Percentiles rank a stretch among this genome's conserved stretches.
These are phyloP conservation scores for Venturia pyrina DNA, from an alignment of 2,329 filamentous ascomycete genomes.

Conservation along the genomic window DNA sequence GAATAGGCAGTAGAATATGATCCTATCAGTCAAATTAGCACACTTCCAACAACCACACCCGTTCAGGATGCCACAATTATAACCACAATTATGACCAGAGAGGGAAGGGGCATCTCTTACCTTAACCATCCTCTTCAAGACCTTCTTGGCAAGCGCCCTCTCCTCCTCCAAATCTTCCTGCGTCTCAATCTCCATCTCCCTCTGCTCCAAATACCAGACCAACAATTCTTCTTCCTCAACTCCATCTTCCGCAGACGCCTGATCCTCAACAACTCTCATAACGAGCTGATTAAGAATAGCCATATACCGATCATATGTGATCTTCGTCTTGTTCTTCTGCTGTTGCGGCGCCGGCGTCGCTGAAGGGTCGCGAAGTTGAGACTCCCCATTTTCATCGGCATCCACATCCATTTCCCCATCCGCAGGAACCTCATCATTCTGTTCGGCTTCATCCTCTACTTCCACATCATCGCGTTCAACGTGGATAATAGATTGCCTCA, in stretches of 20 bases:
- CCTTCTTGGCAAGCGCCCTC: slow-evolving; percentile 64
- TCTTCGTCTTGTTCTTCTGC: slow-evolving; percentile 58
- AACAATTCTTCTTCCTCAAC: slow-evolving; percentile 74
- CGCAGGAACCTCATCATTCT: slow-evolving; percentile 39
- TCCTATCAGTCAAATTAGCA: slow-evolving; percentile 33
- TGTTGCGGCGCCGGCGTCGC: slow-evolving; percentile 32
- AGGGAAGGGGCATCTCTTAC: slow-evolving; percentile 32
- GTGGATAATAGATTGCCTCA: slow-evolving; percentile 90
- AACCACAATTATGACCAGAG: too few species aligned
- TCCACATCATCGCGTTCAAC: slow-evolving; percentile 98
- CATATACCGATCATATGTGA: slow-evolving; percentile 93
- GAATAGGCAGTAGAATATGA: slow-evolving; percentile 48
- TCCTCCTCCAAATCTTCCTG: slow-evolving; percentile 76
- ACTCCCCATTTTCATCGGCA: slow-evolving; percentile 35
- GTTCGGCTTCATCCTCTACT: slow-evolving; percentile 61
- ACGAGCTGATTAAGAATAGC: slow-evolving; percentile 81
- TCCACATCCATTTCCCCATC: slow-evolving; percentile 18
- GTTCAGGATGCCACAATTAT: slow-evolving; percentile 24
- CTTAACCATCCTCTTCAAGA: slow-evolving; percentile 93
- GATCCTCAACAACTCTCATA: slow-evolving; percentile 72
- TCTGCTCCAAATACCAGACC: slow-evolving; percentile 86
- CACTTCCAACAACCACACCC: slow-evolving; percentile 1
- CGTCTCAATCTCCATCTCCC: slow-evolving; percentile 69
- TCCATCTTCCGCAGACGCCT: slow-evolving; percentile 62
- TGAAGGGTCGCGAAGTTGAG: slow-evolving; percentile 23